Evolutionary conservation across 306 rosid genomes (phyloP).

Genomic region (Vigna angularis): DNA sequence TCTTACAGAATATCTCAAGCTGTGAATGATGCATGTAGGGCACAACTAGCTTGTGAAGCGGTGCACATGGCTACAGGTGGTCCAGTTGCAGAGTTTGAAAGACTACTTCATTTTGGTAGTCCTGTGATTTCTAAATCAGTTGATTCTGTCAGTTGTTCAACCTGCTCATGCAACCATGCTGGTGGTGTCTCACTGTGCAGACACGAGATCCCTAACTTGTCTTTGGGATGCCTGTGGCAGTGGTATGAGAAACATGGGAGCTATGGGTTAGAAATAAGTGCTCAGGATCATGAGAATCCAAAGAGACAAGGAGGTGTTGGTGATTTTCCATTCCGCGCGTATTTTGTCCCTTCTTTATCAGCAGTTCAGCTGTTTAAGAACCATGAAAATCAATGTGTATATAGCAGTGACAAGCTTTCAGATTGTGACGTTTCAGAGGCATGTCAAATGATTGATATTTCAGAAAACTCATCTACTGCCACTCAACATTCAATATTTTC

Average conservation of each 20-base stretch:
- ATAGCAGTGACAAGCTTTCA: constrained; percentile 25
- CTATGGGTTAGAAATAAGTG: constrained; percentile 82
- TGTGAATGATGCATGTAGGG: constrained; percentile 55
- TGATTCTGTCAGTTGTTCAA: constrained; percentile 44
- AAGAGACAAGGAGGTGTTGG: constrained; percentile 53
- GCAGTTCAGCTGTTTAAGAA: constrained; percentile 82
- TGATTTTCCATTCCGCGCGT: constrained; percentile 62
- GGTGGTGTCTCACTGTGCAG: constrained; percentile 54
- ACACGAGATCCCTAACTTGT: constrained; percentile 63
- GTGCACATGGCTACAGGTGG: constrained; percentile 61
- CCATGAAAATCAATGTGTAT: constrained; percentile 23
- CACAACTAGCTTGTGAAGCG: constrained; percentile 70
- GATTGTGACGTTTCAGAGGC: constrained; percentile 47
- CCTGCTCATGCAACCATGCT: constrained; percentile 50
- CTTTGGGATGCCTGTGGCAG: constrained; percentile 77
- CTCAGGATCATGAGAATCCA: constrained; percentile 53
- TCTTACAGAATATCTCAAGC: constrained; percentile 58
- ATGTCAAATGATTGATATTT: constrained; percentile 36
- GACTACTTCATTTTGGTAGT: constrained; percentile 66
- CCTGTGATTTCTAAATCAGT: constrained; percentile 63
- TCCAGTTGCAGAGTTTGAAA: constrained; percentile 81
- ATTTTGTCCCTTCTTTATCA: constrained; percentile 87
- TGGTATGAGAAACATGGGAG: constrained; percentile 90
- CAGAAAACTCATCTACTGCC: constrained; percentile 49
- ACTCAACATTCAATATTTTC: constrained; percentile 56